Evolutionary conservation across 257 asterid species (phyloP).

Genomic region (Sherardia arvensis): DNA sequence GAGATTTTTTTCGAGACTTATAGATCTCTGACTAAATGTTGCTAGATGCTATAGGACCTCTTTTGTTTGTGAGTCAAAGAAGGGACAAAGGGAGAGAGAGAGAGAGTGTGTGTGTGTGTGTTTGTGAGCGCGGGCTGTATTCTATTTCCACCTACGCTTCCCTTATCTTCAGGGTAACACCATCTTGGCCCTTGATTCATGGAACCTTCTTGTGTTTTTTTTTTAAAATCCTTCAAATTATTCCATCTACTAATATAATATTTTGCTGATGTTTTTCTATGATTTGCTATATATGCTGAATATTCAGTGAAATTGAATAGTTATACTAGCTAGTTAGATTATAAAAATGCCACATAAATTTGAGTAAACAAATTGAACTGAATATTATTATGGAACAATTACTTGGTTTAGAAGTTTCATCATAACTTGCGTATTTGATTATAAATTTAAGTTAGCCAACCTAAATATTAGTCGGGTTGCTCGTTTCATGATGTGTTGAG

Average conservation of each 20-base stretch:
- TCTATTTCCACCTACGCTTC: conserved; percentile 1
- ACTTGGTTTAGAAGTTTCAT: too few species aligned
- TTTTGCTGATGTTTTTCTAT: neutral
- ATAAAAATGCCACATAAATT: too few species aligned
- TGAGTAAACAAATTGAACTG: too few species aligned
- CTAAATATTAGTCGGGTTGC: too few species aligned
- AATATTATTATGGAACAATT: too few species aligned
- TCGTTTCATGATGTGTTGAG: too few species aligned
- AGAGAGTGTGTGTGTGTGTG: conserved; percentile 11
- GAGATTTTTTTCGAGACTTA: conserved; percentile 8
- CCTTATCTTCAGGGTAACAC: conserved; percentile 44
- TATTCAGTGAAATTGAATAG: too few species aligned
- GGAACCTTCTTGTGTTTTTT: conserved; percentile 45
- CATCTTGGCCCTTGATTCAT: conserved; percentile 58
- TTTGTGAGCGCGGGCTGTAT: conserved; percentile 4
- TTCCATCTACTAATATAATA: conserved; percentile 14
- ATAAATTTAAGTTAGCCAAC: too few species aligned
- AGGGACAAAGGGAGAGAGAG: conserved; percentile 11
- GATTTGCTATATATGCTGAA: neutral
- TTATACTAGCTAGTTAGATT: too few species aligned
- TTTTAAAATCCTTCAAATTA: conserved; percentile 32
- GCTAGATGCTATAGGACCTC: neutral
- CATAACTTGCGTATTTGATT: too few species aligned
- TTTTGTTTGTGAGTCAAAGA: conserved; percentile 1
- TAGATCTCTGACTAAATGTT: conserved; percentile 13